Conservation (phyloP, 2,329 filamentous ascomycete genomes). For the Alternaria panax region DNA sequence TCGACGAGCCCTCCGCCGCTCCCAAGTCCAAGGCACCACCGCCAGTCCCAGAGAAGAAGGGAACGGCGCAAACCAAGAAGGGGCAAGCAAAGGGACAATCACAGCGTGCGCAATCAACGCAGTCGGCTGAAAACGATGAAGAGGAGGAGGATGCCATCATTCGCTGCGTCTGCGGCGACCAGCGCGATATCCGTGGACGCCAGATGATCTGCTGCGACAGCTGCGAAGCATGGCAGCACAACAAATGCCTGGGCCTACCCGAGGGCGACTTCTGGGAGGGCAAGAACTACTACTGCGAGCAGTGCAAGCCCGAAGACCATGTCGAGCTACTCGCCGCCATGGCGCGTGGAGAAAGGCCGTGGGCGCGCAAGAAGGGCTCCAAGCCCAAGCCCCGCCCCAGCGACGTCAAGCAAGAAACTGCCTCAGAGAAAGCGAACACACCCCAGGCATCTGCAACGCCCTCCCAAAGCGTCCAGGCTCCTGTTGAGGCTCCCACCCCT, state of each 20-base stretch:
- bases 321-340: conserved; percentile 80
- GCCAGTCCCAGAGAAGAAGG: conserved; percentile 55
- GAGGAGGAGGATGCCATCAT: conserved; percentile 72
- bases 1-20: conserved; percentile 50
- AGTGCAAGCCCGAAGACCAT: conserved; percentile 85
- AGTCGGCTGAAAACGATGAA: conserved; percentile 49
- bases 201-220: conserved; percentile 96
- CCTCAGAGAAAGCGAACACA: conserved; percentile 47
- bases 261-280: conserved; percentile 67
- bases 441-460: conserved; percentile 28
- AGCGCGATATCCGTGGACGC: conserved; percentile 78
- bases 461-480: conserved; percentile 19
- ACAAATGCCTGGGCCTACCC: conserved; percentile 89
- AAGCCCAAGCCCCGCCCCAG: conserved; percentile 70
- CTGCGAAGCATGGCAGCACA: conserved; percentile 96
- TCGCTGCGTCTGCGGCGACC: conserved; percentile 90
- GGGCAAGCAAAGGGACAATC: conserved; percentile 51
- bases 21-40: conserved; percentile 53
- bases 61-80: conserved; percentile 55
- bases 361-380: conserved; percentile 69
- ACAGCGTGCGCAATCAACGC: conserved; percentile 38
- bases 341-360: conserved; percentile 80
- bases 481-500: conserved; percentile 20
- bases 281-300: conserved; percentile 81
- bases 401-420: conserved; percentile 62